Conservation (phyloP, 2,329 filamentous ascomycete species). For the Colletotrichum sansevieriae region DNA sequence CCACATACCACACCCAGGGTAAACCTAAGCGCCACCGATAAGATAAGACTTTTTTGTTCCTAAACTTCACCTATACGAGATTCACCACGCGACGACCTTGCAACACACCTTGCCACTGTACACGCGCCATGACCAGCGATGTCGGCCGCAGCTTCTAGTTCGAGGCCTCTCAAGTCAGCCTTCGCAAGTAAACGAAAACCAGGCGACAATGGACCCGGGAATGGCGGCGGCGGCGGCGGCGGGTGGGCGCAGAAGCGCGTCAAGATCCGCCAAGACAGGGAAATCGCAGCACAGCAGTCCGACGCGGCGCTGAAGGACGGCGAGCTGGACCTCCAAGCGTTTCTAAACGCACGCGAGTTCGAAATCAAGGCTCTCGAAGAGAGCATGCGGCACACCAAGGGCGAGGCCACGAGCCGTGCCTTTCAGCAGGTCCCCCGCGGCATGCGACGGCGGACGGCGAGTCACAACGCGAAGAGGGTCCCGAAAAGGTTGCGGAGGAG, state of each 20-base stretch:
- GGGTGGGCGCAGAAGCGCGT: slow-evolving; percentile 56
- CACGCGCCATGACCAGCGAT: slow-evolving; percentile 35
- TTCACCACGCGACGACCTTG: slow-evolving; percentile 28
- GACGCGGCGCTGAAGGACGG: slow-evolving; percentile 73
- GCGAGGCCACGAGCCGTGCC: slow-evolving; percentile 73
- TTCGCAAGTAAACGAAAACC: slow-evolving; percentile 47
- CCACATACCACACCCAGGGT: not conserved
- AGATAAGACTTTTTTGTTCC: slow-evolving; percentile 38
- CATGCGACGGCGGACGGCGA: slow-evolving; percentile 88
- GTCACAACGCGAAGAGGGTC: slow-evolving; percentile 93
- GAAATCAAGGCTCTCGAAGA: slow-evolving; percentile 89
- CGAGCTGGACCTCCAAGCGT: slow-evolving; percentile 86
- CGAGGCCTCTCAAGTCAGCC: slow-evolving; percentile 34
- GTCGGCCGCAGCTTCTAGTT: slow-evolving; percentile 32
- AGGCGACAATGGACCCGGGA: slow-evolving; percentile 43
- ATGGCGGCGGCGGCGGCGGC: slow-evolving; percentile 37
- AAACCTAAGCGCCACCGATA: slow-evolving; percentile 12
- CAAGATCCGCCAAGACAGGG: slow-evolving; percentile 61
- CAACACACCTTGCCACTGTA: not conserved
- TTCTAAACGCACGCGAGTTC: slow-evolving; percentile 87
- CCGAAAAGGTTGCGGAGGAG: slow-evolving; percentile 80
- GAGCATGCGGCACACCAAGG: slow-evolving; percentile 82
- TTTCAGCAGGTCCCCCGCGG: slow-evolving; percentile 92
- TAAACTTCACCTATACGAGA: slow-evolving; percentile 9
- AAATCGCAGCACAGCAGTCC: slow-evolving; percentile 64